Percentiles rank a stretch among this genome's conserved stretches.
phyloP scores from a whole-genome alignment of 129 eudicot genomes.

The Dittrichia graveolens region DNA sequence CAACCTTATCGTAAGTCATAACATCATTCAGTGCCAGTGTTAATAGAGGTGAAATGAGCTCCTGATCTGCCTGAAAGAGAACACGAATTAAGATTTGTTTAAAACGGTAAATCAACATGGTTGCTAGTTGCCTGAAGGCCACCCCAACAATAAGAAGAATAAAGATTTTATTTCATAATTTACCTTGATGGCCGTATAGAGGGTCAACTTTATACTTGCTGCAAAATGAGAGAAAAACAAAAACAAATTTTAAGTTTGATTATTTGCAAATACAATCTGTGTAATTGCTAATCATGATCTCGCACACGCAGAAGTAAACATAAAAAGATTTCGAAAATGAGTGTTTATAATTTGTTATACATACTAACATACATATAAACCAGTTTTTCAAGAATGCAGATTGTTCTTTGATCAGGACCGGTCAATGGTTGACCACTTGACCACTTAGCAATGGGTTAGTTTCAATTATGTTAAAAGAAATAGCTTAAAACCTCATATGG shows the following conservation, averaged over 20 bases:
- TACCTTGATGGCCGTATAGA: constrained; percentile 76
- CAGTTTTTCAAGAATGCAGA: not conserved
- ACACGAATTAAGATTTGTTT: constrained; percentile 16
- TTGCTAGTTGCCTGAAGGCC: too few species aligned
- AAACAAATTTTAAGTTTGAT: not conserved
- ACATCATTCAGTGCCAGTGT: constrained; percentile 90
- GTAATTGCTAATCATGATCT: not conserved
- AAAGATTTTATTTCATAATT: not conserved
- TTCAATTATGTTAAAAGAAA: not conserved
- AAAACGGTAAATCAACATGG: not conserved
- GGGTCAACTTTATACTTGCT: constrained; percentile 77
- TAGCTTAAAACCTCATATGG: not conserved
- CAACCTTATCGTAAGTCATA: constrained; percentile 90
- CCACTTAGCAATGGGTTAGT: not conserved
- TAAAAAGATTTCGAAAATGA: not conserved
- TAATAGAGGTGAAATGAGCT: constrained; percentile 67
- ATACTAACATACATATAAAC: not conserved
- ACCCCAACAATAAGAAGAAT: not conserved
- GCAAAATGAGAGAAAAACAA: constrained; percentile 23
- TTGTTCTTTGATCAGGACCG: not conserved
- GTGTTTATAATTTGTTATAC: not conserved
- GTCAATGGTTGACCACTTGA: not conserved
- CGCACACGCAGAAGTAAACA: not conserved
- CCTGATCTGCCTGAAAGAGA: constrained; percentile 66
- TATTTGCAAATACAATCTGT: not conserved